Percentiles rank a stretch among this genome's conserved stretches.
These are phyloP conservation scores for Penicillium pancosmium DNA, from an alignment of 495 filamentous ascomycete species.

Conservation along the genomic window DNA sequence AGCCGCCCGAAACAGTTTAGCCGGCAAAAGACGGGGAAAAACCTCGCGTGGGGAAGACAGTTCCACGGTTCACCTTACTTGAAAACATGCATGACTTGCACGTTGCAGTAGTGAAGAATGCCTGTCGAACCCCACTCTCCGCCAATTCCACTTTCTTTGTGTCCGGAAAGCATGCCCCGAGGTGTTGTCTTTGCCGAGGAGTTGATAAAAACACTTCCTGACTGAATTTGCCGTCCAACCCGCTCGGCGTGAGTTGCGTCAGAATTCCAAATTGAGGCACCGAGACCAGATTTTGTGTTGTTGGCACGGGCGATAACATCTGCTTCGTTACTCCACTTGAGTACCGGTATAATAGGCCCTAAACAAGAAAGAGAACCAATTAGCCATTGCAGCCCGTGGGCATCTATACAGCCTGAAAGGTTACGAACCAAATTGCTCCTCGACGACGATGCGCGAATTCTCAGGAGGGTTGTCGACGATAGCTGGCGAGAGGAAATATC, in stretches of 20 bases:
- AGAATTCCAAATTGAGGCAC: constrained; percentile 52
- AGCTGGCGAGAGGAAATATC: constrained; percentile 57
- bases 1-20: not conserved
- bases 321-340: constrained; percentile 50
- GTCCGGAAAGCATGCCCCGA: constrained; percentile 58
- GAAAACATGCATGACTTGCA: constrained; percentile 36
- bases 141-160: constrained; percentile 66
- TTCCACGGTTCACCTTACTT: constrained; percentile 4
- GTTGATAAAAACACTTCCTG: constrained; percentile 45
- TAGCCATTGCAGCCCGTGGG: not conserved
- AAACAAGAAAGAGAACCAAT: not conserved
- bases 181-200: constrained; percentile 24
- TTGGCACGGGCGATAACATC: constrained; percentile 57
- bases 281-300: constrained; percentile 48
- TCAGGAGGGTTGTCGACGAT: constrained; percentile 63
- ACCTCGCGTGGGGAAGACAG: not conserved
- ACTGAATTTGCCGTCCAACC: constrained; percentile 46
- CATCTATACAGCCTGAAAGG: not conserved
- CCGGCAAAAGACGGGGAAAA: constrained; percentile 5
- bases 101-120: constrained; percentile 57
- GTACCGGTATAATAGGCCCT: constrained; percentile 51
- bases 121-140: constrained; percentile 62
- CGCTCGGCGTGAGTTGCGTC: constrained; percentile 45
- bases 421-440: constrained; percentile 45
- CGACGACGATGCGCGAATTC: constrained; percentile 47